Conservation (phyloP, 1,139 yeast genomes). For the Tardiomyces blankii region DNA sequence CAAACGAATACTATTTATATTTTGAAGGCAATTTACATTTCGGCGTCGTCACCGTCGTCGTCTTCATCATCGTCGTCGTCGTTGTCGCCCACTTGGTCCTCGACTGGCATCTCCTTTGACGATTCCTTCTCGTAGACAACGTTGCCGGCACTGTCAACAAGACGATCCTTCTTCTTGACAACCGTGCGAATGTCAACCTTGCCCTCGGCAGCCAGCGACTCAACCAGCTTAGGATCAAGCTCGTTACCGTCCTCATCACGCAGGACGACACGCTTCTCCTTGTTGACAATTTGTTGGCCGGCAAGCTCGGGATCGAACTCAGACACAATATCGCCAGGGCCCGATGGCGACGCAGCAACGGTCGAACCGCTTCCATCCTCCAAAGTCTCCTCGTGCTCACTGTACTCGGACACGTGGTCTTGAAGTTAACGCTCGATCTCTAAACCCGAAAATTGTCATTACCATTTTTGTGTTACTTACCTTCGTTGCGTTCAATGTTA, state of each 20-base stretch:
- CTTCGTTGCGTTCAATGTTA: not conserved
- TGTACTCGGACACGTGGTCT: not conserved
- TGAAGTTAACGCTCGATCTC: not conserved
- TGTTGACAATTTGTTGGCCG: not conserved
- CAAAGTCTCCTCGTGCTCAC: not conserved
- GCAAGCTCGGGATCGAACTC: not conserved
- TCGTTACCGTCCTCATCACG: conserved; percentile 24
- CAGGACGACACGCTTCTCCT: conserved; percentile 14
- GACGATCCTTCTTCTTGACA: not conserved
- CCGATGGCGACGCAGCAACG: not conserved
- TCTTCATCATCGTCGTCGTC: conserved; percentile 8
- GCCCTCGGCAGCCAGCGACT: conserved; percentile 15
- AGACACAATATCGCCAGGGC: not conserved
- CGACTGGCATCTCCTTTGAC: conserved; percentile 3
- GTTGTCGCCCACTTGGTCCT: conserved; percentile 6
- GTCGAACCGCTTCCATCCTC: not conserved
- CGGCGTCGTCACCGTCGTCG: conserved; percentile 3
- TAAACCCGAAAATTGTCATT: too few species aligned
- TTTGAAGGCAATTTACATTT: not conserved
- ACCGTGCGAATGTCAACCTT: conserved; percentile 6
- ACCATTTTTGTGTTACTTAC: too few species aligned
- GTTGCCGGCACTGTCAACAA: not conserved
- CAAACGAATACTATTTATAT: too few species aligned
- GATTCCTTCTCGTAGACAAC: not conserved
- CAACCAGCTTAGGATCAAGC: conserved; percentile 20